Evolutionary conservation across 1,139 yeast genomes (phyloP).

Genomic region (Hemisphaericaspora xylanilytica): DNA sequence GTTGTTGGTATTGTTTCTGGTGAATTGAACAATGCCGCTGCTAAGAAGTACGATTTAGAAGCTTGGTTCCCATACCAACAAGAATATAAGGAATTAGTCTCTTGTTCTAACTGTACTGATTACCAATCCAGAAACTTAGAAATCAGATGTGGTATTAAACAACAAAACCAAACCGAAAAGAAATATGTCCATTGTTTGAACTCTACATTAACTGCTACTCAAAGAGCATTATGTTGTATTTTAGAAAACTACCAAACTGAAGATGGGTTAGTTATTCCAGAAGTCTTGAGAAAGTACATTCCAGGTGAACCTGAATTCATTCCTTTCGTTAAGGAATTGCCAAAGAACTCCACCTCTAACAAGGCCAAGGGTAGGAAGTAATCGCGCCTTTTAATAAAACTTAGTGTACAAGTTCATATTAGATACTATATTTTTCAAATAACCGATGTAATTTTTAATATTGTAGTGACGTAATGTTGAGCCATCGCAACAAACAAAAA

Average conservation of each 20-base stretch:
- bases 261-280: constrained; percentile 91
- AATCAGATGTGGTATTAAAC: constrained; percentile 97
- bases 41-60: constrained; percentile 96
- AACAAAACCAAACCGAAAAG: constrained; percentile 93
- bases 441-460: too few species aligned
- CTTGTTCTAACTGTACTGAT: constrained; percentile 99
- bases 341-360: constrained; percentile 87
- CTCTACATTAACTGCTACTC: constrained; percentile 96
- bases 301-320: constrained; percentile 98
- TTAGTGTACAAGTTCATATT: too few species aligned
- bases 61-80: constrained; percentile 99
- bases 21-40: constrained; percentile 98
- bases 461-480: too few species aligned
- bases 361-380: constrained; percentile 48
- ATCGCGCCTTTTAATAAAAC: not conserved
- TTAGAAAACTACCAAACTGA: constrained; percentile 97
- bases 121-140: constrained; percentile 98
- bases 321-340: constrained; percentile 86
- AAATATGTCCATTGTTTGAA: constrained; percentile 97
- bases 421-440: too few species aligned
- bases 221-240: constrained; percentile 95
- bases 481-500: not conserved
- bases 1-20: constrained; percentile 98
- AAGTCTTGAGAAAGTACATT: constrained; percentile 89
- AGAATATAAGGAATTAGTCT: constrained; percentile 96